These are phyloP conservation scores for Chlorella vulgaris DNA, from an alignment of 139 green algal species.

Conservation along the genomic window DNA sequence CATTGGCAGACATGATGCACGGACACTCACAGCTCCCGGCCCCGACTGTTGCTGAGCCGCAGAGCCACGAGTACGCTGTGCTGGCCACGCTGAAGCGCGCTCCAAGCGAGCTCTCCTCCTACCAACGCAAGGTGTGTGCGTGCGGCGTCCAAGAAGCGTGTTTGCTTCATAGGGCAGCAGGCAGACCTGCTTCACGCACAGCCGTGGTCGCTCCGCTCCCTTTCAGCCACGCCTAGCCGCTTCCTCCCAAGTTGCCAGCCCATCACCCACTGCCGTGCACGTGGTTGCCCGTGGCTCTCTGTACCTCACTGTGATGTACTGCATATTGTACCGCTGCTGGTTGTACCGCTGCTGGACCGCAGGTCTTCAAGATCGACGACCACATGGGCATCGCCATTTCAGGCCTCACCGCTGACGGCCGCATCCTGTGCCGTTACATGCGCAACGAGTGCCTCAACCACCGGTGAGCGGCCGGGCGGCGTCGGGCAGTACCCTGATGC, in stretches of 20 bases:
- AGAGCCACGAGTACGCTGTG: slow-evolving; percentile 90
- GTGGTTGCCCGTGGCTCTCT: too few relatives aligned
- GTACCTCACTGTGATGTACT: too few relatives aligned
- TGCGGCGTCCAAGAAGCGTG: too few relatives aligned
- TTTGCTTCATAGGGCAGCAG: too few relatives aligned
- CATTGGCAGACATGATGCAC: too few relatives aligned
- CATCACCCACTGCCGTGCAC: too few relatives aligned
- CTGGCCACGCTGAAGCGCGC: slow-evolving; percentile 92
- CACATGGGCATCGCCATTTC: slow-evolving; percentile 97
- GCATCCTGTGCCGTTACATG: slow-evolving; percentile 95
- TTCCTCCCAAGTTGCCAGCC: too few relatives aligned
- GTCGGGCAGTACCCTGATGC: too few relatives aligned
- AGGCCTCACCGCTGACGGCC: slow-evolving; percentile 93
- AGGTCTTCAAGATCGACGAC: slow-evolving; percentile 96
- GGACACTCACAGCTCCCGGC: neutral
- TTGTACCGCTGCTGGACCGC: neutral
- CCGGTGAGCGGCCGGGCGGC: slow-evolving; percentile 67
- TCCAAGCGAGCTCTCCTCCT: slow-evolving; percentile 88
- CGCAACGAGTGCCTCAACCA: slow-evolving; percentile 96
- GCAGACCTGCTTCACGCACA: neutral
- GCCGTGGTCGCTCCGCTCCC: too few relatives aligned
- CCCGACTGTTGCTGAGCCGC: neutral
- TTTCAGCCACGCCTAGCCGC: too few relatives aligned
- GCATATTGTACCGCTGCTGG: too few relatives aligned
- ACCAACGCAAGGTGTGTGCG: slow-evolving; percentile 85